Base-by-base conservation (phyloP, 345 rosid genomes). In the Excoecaria cochinchinensis region DNA sequence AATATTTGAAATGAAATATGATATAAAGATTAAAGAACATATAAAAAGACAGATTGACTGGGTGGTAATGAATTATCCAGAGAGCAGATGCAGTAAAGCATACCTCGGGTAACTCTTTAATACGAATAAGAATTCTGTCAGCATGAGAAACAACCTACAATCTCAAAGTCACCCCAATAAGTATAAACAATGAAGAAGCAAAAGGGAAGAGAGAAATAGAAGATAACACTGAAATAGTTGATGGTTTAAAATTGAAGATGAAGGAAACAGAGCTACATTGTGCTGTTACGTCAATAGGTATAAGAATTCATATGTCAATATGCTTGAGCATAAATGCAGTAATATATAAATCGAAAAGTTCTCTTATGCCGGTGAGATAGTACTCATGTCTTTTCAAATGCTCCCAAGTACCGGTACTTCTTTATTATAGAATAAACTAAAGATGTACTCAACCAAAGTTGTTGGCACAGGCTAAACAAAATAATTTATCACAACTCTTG, bases 51-150 rank as follows among this genome's bases (percentile, higher is more conserved):
- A 36, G 21, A 71, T 61, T 46, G 73, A 40, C 19, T 38, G 44
- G 60, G 59, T 74, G 67, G 40, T 60, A 66, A 48, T 70, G 13
- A 50, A 76, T 44, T 50, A 31, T 66, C 50, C 72, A 59, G 47
- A 40, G 48, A 17, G 69, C 73, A 73, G 77, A 69, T 70, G 75
- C 79, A 72, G 50, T 50, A 70, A 67, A 16, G 24, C 47, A 70
- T 70, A 70, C 73, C 73, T 70, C 58, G 36, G 73, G 73, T 70
- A 70, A 61, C 61, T 70, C 73, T 70, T 70, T 70, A 70, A 70
- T 70, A 52, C 48, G 61, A 53, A 70, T 70, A 38, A 70, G 61
- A 16, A 3, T 12, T 39, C 22, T 8, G 50, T 51, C 19, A 69
- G 60, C 40, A 3, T 8, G 24, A 38, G 61, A 4, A 53, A 5